Evolutionary conservation across 2,329 filamentous ascomycete species (phyloP).

Genomic region (Shiraia sp.): DNA sequence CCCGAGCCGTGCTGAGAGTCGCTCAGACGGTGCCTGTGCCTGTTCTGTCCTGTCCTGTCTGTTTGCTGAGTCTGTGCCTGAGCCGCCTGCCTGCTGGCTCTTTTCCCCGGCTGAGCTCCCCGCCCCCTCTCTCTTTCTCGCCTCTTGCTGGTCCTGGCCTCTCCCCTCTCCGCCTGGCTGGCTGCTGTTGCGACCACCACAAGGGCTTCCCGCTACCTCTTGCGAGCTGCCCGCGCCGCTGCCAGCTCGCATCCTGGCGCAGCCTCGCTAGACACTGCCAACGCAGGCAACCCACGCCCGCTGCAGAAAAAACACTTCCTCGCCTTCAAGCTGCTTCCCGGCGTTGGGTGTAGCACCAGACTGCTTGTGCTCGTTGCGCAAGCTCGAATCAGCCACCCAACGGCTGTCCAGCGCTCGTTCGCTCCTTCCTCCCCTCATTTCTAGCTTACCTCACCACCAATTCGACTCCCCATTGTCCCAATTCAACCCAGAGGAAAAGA

Average conservation of each 20-base stretch:
- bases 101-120: neutral
- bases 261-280: conserved; percentile 1
- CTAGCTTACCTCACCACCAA: neutral
- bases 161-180: no score
- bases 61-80: neutral
- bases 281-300: conserved; percentile 6
- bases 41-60: neutral
- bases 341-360: conserved; percentile 10
- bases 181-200: no score
- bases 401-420: conserved; percentile 14
- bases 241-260: conserved; percentile 1
- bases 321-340: conserved; percentile 7
- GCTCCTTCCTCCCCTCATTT: conserved; percentile 1
- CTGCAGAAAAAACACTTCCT: no score
- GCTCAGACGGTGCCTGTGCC: neutral
- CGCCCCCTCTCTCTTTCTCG: neutral
- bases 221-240: no score
- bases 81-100: neutral
- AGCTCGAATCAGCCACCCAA: conserved; percentile 27
- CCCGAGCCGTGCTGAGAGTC: no score
- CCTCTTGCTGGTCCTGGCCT: neutral
- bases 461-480: no score
- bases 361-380: conserved; percentile 22
- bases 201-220: no score
- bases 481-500: no score